phyloP scores from a whole-genome alignment of 768 basidiomycete genomes.

The Dioszegia crocea region DNA sequence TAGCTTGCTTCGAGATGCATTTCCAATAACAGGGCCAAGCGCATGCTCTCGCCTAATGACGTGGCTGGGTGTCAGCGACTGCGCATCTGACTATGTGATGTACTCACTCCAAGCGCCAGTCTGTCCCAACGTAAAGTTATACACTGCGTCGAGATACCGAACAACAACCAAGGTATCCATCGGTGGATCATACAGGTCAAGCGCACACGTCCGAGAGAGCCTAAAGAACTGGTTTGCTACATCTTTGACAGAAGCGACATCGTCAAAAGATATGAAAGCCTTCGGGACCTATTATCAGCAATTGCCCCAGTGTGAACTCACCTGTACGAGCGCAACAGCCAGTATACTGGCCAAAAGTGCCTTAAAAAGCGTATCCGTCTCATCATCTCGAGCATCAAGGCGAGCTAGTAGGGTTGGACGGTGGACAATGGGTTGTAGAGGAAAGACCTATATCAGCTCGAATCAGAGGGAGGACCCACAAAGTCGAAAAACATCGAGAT shows the following conservation, averaged over 20 bases:
- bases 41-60: not conserved
- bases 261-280: not conserved
- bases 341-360: not conserved
- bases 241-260: not conserved
- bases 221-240: not conserved
- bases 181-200: not conserved
- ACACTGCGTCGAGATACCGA: not conserved
- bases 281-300: slow-evolving; percentile 1
- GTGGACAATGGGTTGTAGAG: not conserved
- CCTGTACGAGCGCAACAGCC: not conserved
- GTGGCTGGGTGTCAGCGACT: not conserved
- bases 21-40: not conserved
- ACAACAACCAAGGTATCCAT: not conserved
- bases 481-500: slow-evolving; percentile 3
- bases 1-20: not conserved
- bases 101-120: not conserved
- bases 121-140: not conserved
- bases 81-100: not conserved
- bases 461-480: too few relatives aligned
- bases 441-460: not conserved
- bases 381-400: not conserved
- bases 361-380: not conserved
- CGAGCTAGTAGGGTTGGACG: not conserved
- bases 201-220: not conserved
- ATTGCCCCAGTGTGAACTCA: not conserved